Evolutionary conservation across 768 basidiomycete species (phyloP), one percentile per base, ranked within the genome.

Genomic region (Pisolithus orientalis): DNA sequence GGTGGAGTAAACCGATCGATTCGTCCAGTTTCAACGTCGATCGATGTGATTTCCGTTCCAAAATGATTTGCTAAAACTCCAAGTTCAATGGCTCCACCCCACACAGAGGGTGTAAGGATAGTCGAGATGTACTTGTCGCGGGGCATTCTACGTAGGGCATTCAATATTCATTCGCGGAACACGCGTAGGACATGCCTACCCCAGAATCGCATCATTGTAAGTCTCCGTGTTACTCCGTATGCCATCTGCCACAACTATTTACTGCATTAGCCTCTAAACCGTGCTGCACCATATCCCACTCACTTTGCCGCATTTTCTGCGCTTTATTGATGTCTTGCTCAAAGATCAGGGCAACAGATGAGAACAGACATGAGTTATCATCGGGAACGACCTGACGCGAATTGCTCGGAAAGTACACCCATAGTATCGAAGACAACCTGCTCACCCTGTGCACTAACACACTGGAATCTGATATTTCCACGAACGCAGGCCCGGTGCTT

Each of bases 31-130:
- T 94, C 90, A 54, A 97, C 89, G 64, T 97, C 94, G 52, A 95
- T 76, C 55, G 87, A 90, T 2, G 84, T 82, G 37, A 98, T 95
- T 68, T 96, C 94, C 1, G 89, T 85, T 25, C 71, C 69, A 65
- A 84, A 96, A 67, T 95, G 83, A 7, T 80, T 72, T 3, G 94
- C 83, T 54, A 98, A 83, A 56, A 97, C 82, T 6, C 84, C 74
- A 2, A 98, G 82, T 70, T 94, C 94, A 63, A 98, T 97, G 1
- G 95, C 95, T 14, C 95, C 95, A 47, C 95, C 95, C 95, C 95
- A 98, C 1, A 87, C 81, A 2, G 78, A 71, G 1, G 90, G 82
- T 44, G 84, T 85, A 45, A 83, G 73, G 56, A 98, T 98, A 4
- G 87, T 88, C 5, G 74, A 57, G 55, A 93, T 87, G 68, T 98